Evolutionary conservation across 768 basidiomycete species (phyloP).

Genomic region (Filobasidium floriforme): DNA sequence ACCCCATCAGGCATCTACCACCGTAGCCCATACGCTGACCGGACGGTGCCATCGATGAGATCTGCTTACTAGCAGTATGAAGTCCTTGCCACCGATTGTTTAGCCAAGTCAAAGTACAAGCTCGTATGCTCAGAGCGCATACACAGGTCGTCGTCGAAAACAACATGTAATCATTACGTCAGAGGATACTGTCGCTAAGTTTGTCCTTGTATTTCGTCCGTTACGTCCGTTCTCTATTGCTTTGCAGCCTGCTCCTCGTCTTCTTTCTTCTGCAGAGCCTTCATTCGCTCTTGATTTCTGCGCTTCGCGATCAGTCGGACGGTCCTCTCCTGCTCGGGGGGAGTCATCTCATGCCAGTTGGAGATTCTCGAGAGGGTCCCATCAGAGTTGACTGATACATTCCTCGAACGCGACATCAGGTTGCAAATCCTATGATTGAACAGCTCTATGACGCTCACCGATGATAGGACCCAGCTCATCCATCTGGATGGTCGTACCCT

Average conservation of each 20-base stretch:
- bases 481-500: conserved; percentile 49
- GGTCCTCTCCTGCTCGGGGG: conserved; percentile 55
- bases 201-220: background rate
- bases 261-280: conserved; percentile 32
- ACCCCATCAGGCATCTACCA: too few relatives aligned
- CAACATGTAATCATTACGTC: background rate
- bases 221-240: background rate
- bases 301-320: conserved; percentile 52
- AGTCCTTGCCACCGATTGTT: too few relatives aligned
- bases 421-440: too few relatives aligned
- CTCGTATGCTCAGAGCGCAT: too few relatives aligned
- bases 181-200: background rate
- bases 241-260: conserved; percentile 8
- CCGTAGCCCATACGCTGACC: too few relatives aligned
- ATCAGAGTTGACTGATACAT: too few relatives aligned
- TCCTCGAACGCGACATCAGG: too few relatives aligned
- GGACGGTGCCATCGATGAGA: too few relatives aligned
- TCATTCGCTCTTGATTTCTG: conserved; percentile 37
- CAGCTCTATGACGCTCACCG: too few relatives aligned
- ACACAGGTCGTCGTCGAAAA: background rate
- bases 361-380: conserved; percentile 61
- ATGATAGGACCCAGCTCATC: conserved; percentile 62
- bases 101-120: too few relatives aligned
- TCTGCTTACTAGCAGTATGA: too few relatives aligned
- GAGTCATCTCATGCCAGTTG: conserved; percentile 59